Evolutionary conservation across 192 early-diverging fungal species (phyloP), one percentile per base, ranked within the genome.

Genomic region (Gonapodya prolifera): DNA sequence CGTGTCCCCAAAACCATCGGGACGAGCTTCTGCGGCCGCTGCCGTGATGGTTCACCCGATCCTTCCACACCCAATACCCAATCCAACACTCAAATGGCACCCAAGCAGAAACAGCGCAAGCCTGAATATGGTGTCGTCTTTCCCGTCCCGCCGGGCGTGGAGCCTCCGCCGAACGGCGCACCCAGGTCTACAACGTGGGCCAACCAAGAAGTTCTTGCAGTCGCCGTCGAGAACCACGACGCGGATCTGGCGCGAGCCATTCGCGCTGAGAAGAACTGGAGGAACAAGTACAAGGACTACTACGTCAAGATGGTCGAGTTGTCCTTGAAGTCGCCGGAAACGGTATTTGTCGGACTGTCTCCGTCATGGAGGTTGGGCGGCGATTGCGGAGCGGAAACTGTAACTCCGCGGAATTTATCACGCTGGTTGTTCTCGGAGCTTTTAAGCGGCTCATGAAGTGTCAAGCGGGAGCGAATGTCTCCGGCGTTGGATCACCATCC

Each of bases 211-310:
- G 45, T 71, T 23, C 30, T 32, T 2, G 76, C 77, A 2, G 75
- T 28, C 2, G 77, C 77, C 8, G 77, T 78, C 76, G 75, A 31
- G n/a, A 33, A 16, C 30, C 71, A 76, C 70, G 77, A 78, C 30
- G 28, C 69, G 16, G 75, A 2, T 17, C 71, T 31, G 8, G 77
- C 77, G 2, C 2, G 18, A 16, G 2, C 8, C 2, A 71, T 78
- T 16, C 2, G 17, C 2, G 76, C 75, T 8, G 77, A 78, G 34
- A 73, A 71, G 77, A 76, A 74, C 35, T 78, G 77, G 77, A 23
- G 77, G 23, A n/a, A 78, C 8, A 71, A 71, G 16, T 78, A 78
- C 76, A 30, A n/a, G 77, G 31, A 77, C 13, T 71, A 76, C 32
- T 69, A 29, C 34, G 33, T 78, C 69, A 2, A 30, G 2, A 23